Base-by-base conservation (phyloP, 2,329 filamentous ascomycete genomes). In the Colletotrichum tabaci region DNA sequence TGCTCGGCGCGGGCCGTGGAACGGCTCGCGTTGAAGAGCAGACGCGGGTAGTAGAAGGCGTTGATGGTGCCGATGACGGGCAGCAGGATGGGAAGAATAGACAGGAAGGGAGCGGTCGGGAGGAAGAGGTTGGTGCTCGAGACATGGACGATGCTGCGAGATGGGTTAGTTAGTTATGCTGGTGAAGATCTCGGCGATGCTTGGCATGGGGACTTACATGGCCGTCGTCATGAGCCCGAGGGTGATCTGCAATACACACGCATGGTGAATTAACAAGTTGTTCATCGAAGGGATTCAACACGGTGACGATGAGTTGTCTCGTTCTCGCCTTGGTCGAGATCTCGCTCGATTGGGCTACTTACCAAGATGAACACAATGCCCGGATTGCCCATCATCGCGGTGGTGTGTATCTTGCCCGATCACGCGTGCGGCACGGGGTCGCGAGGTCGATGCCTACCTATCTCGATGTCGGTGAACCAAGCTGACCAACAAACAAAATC, bases 51-150 rank as follows among this genome's bases (percentile, higher is more conserved):
- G 64, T 79, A 76, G 66, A 80, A 74, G 50, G 82, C 79, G 50
- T 84, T 84, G 61, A 81, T 61, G 44, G 80, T 79, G 44, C 80
- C 79, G 67, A 80, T 21, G n/a, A 85, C 74, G 49, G 85, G 84
- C 3, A 86, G 81, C 55, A 86, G 71, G 58, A 82, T 78, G 21
- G 81, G 77, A 16, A 83, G 68, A 64, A 84, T 74, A 35, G 84
- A 82, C 10, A 83, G 62, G 56, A 56, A 67, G 0, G 80, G 76
- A 2, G 82, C 77, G 62, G 85, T 74, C 38, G 83, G 83, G 8
- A 87, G 82, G 30, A 83, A 84, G 50, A 86, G 81, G 61, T 77
- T 77, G 18, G 77, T 71, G 67, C 77, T 78, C 73, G 81, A 79
- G 75, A 84, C 75, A 74, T 85, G 83, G 62, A 83, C 77, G 74